Base-by-base conservation (phyloP, 2,329 filamentous ascomycete genomes). In the Penicillium sp. region DNA sequence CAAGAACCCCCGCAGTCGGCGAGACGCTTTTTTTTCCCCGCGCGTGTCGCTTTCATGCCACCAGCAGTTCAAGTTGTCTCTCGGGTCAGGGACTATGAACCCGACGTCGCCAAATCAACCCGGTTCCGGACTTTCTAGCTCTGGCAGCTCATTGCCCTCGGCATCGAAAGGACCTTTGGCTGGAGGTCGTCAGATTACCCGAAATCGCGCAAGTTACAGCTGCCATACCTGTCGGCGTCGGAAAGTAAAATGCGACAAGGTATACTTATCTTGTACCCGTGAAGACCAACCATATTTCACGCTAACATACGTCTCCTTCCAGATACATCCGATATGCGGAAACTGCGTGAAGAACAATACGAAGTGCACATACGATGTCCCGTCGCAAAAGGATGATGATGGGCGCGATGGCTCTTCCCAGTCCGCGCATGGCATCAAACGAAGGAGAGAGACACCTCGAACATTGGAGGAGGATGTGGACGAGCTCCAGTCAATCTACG, bases 231-330 rank as follows among this genome's bases (percentile, higher is more conserved):
- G 76, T 63, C 72, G 76, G 44, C 65, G 73, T 53, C 70, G 76
- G 29, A 79, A 79, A 58, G 74, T 79, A 45, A 78, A 78, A 69
- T 79, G 76, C 57, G 71, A 76, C 61, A 77, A 77, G 65, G 68
- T 70, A 61, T 9, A 34, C 53, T 18, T 11, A 39, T 27, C 16
- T 6, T 2, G 2, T 13, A 6, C 7, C 8, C 27, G 18, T 7
- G n/a, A 6, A 38, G 2, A 2, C 27, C 3, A 7, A 5, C 0
- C 14, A 2, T 38, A 7, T 38, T 26, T 5, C 4, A 32, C 11
- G 14, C 54, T 59, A 30, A 59, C 34, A 2, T 2, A 4, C 7
- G 11, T 10, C n/a, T n/a, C 34, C 10, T 18, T 10, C 1, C 48
- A 76, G 74, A 68, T 72, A 27, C 76, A 77, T 60, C 77, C 77